Evolutionary conservation across 345 rosid genomes (phyloP).

Genomic region (Limnanthes douglasii): DNA sequence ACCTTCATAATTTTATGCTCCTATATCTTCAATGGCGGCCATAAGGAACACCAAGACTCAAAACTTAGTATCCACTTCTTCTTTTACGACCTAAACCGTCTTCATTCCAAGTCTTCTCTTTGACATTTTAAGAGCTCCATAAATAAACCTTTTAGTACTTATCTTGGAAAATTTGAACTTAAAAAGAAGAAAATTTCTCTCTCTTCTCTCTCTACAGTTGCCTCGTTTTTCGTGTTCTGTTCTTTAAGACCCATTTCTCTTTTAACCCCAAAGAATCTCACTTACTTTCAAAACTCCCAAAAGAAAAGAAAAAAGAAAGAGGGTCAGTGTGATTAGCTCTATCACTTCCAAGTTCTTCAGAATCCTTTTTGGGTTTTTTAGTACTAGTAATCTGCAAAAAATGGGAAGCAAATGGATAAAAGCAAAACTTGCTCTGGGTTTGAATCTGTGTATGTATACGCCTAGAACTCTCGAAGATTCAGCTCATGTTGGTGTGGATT

Average conservation of each 20-base stretch:
- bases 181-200: background rate
- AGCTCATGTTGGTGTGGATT: slow-evolving; percentile 16
- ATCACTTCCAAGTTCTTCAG: slow-evolving; percentile 2
- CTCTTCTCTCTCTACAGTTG: slow-evolving; percentile 7
- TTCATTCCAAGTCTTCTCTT: no score
- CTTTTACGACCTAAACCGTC: no score
- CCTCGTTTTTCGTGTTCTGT: slow-evolving; percentile 5
- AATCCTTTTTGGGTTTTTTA: background rate
- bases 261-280: background rate
- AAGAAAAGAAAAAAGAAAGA: no score
- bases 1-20: no score
- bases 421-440: slow-evolving; percentile 60
- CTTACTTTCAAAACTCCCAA: slow-evolving; percentile 5
- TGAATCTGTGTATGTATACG: slow-evolving; percentile 53
- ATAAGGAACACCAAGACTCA: no score
- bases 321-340: background rate
- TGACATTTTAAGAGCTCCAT: no score
- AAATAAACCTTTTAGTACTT: no score
- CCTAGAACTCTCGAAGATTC: slow-evolving; percentile 48
- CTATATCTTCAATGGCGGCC: no score
- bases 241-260: slow-evolving; percentile 2
- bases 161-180: background rate
- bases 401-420: slow-evolving; percentile 87
- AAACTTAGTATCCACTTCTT: no score
- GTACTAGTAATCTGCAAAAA: slow-evolving; percentile 6